Conservation (phyloP, 768 basidiomycete genomes). For the Aureoboletus auriporus region DNA sequence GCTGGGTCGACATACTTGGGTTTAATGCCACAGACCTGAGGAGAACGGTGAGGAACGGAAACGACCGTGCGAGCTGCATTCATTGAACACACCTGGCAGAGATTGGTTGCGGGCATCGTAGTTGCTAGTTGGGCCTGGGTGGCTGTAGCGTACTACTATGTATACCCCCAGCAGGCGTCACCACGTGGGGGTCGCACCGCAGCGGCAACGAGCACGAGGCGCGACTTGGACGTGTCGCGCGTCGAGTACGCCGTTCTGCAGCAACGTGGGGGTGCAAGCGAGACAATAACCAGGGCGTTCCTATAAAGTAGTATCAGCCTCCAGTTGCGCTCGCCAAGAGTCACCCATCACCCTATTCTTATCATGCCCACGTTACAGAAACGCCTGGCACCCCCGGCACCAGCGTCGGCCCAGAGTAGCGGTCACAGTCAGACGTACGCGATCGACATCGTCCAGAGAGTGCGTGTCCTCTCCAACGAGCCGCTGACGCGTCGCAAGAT, state of each 20-base stretch:
- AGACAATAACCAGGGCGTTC: not conserved
- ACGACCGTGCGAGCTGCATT: conserved; percentile 9
- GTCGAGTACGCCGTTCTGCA: conserved; percentile 10
- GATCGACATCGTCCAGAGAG: conserved; percentile 29
- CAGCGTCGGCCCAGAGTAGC: conserved; percentile 4
- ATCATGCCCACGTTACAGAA: conserved; percentile 20
- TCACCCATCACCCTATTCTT: not conserved
- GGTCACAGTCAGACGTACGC: conserved; percentile 19
- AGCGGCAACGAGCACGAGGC: conserved; percentile 12
- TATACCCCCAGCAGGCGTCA: conserved; percentile 14
- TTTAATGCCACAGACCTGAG: conserved; percentile 53
- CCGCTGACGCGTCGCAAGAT: conserved; percentile 24
- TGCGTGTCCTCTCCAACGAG: conserved; percentile 26
- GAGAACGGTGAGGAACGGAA: conserved; percentile 6
- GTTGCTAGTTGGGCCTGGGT: conserved; percentile 1
- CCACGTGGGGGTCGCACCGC: conserved; percentile 26
- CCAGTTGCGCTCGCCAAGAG: not conserved
- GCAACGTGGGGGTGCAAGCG: conserved; percentile 16
- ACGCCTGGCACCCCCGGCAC: not conserved
- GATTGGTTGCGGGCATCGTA: conserved; percentile 18
- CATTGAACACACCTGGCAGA: conserved; percentile 25
- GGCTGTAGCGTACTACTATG: conserved; percentile 11
- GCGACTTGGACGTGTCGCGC: conserved; percentile 15
- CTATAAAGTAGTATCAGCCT: conserved; percentile 20
- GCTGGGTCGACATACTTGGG: conserved; percentile 60